A percentile compares a stretch with the other conserved stretches of the same genome.
Evolutionary conservation across 2,329 filamentous ascomycete species (phyloP).

Genomic region (Grosmannia clavigera): DNA sequence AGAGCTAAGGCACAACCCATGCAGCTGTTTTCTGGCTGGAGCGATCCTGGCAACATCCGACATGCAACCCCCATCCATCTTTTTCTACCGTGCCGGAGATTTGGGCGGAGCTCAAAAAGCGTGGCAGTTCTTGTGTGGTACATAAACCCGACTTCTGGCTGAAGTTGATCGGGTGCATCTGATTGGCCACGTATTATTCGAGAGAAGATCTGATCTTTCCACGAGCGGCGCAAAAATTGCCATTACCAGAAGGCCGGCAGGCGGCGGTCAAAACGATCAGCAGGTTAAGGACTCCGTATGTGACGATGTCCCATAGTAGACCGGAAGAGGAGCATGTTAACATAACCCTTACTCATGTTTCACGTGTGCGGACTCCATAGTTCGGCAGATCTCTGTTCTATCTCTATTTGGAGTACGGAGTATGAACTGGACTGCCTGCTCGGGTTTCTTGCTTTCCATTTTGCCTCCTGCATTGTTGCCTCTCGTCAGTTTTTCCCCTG

Average conservation of each 20-base stretch:
- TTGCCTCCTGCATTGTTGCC: no score
- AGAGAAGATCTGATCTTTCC: background rate
- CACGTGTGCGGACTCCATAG: no score
- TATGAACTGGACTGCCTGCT: no score
- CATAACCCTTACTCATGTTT: no score
- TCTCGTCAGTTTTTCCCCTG: no score
- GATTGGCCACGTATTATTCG: background rate
- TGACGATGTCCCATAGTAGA: no score
- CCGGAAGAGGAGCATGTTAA: no score
- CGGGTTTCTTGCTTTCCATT: no score
- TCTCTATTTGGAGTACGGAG: no score
- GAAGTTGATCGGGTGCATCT: background rate
- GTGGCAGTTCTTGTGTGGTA: background rate
- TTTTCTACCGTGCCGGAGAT: background rate
- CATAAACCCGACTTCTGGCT: background rate
- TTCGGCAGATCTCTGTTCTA: no score
- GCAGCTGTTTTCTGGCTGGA: background rate
- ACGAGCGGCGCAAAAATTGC: background rate
- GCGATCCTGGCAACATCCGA: background rate
- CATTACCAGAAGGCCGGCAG: background rate
- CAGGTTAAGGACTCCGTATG: background rate
- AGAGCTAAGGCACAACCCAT: background rate
- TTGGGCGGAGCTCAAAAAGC: background rate
- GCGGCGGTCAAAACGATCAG: background rate
- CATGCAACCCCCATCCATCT: background rate